Evolutionary conservation across 2,329 filamentous ascomycete species (phyloP), one percentile per base, ranked within the genome.

Genomic region (Xylariales sp.): DNA sequence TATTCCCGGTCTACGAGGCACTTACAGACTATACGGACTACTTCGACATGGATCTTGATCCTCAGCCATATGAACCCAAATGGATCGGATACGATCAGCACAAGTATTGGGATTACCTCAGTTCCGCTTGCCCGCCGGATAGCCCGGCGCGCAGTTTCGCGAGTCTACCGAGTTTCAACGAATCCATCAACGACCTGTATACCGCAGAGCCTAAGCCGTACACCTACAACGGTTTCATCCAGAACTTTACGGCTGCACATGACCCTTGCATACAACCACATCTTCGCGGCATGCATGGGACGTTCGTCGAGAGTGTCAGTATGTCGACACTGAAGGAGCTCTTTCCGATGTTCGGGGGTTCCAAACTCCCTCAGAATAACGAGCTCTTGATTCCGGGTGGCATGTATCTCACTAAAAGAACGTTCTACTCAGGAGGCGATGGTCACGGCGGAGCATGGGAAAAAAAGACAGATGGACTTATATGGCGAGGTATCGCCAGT

Each of bases 321-420:
- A 59, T 78, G 38, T 63, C 69, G 11, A 69, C 71, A 8, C 76
- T 73, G 3, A 66, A 70, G 32, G 71, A 76, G 42, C 63, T 82
- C 11, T 63, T 82, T 10, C 79, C 80, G 7, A 63, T 83, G 15
- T 82, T 83, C 50, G 69, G 76, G 37, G 78, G 80, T 47, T 81
- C 73, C 51, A 83, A 83, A 55, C 68, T 80, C 31, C 74, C 71
- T 24, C 68, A 77, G 48, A 82, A 82, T 54, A 81, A 76, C 49
- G 79, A 83, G 52, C 80, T 83, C 40, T 61, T 82, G 21, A 79
- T 82, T 47, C 79, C 79, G 2, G 77, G 77, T 4, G 78, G 76
- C 53, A 80, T 80, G 74, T 84, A 82, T 19, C 75, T 80, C 47
- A 69, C 69, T 28, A 59, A 70, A 3, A 73, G 81, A 52, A 64